Evolutionary conservation across 345 rosid species (phyloP), one percentile per base, ranked within the genome.

Genomic region (Hibiscus mutabilis): DNA sequence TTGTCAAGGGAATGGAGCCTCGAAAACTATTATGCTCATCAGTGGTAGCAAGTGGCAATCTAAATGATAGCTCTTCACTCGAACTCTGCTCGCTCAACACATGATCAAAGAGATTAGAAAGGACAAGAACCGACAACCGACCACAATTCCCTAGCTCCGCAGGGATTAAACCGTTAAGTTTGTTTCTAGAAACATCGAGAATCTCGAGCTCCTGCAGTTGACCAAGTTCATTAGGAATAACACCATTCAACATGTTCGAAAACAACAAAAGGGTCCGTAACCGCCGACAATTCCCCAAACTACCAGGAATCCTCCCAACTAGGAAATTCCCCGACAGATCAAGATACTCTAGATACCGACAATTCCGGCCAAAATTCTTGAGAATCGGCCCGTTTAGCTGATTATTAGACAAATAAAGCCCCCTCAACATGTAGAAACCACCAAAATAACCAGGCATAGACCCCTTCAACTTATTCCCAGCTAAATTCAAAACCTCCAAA

Each of bases 171-270:
- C 85, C 81, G 18, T 79, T 77, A 57, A 55, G 22, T 21, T 55
- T 55, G 59, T 82, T 82, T 66, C 81, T 76, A 13, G 85, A 82
- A 37, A 82, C 68, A 51, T 82, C 85, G 70, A 82, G 57, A n/a
- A 76, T 73, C 59, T 77, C 72, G 11, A 82, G 83, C 57, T 77
- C 72, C 15, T 55, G 29, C 27, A 82, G 83, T 69, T 8, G 61
- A 8, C 83, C 81, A 15, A 82, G 77, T 13, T 68, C 44, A 29
- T 35, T 25, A 22, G 85, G 85, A 75, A 82, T 77, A 21, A 42
- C 70, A 14, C 76, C 81, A 72, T 72, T 70, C 11, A 82, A 70
- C 81, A 72, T 56, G 47, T 82, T 82, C 2, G 81, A 71, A 37
- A 64, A 79, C 79, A 79, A 6, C 67, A 79, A 66, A 71, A 82